Base-by-base conservation (phyloP, 1,284 basidiomycete genomes). In the Hemileia vastatrix region DNA sequence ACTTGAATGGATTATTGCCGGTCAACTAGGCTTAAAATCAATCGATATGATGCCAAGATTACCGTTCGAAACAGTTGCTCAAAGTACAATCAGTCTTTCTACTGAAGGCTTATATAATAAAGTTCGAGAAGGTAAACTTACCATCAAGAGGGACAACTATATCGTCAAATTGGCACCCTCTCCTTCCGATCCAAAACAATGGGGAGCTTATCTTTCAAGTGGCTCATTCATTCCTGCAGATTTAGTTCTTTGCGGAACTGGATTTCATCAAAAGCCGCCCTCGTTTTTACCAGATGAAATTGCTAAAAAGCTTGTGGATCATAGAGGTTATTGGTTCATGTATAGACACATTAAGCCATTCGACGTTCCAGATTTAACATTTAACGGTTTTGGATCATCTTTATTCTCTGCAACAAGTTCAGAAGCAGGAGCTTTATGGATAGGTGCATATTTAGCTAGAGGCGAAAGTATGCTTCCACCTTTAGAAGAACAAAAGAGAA, bases 341-440 rank as follows among this genome's bases (percentile, higher is more conserved):
- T 67, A 72, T 61, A 63, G 66, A 32, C 64, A 70, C 45, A 70
- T 72, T 32, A 52, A 68, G 3, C 70, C 70, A 52, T 44, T 52
- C 50, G 66, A 69, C 40, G 61, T 49, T 13, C 36, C 56, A 19
- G 61, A 53, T 4, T 57, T 72, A 5, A 71, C 70, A 2, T 72
- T 71, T 55, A 72, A 71, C 57, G 70, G 63, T 27, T 72, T 68
- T 55, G 70, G 68, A 54, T 68, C 67, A 2, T 65, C 66, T 4
- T 65, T 72, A 51, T 72, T 71, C 57, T 71, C 68, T 54, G 67
- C 70, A 0, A 72, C 70, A 9, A 66, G 63, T 0, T 70, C 67
- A 4, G 70, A 72, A 65, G 70, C 67, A 1, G 69, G 66, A 4
- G 66, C 70, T 0, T 55, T 72, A 8, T 72, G 70, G 70, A 70